Base-by-base conservation (phyloP, 148 eudicot genomes). In the Arbutus unedo region DNA sequence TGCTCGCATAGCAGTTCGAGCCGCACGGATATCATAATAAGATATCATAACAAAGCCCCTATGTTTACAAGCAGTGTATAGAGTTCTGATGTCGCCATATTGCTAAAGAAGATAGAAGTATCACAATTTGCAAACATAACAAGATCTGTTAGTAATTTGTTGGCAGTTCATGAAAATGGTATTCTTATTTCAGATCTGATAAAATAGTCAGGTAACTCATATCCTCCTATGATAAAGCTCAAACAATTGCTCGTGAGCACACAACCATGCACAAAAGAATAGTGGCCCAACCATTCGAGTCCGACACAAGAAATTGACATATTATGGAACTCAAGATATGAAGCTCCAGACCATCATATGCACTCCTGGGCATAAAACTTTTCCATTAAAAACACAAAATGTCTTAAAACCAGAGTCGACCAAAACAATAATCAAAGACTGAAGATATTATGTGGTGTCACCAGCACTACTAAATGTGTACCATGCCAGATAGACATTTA, bases 1-100 rank as follows among this genome's bases (percentile, higher is more conserved):
- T 74, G 88, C 91, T 60, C 93, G 86, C 98, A 94, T 94, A 76
- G 99, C 98, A 81, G 89, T 84, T 77, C 97, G 91, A 71, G 99
- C 99, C 87, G 95, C 95, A 77, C 99, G 94, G 45, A 96, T 96
- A 79, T 96, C 98, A 55, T 92, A 94, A 81, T 96, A 96, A 44
- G 99, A 94, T 85, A 96, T 94, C 99, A 96, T 96, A 84, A 96
- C 98, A 88, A 96, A 96, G 50, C 99, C 99, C 87, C 98, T 85
- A 79, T 93, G 97, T 85, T 96, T 96, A 86, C 97, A 93, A 19
- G 98, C 93, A 64, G 99, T 94, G 82, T 96, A 94, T 56, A 96
- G 85, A 60, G 98, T 92, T 83, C 97, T 88, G 83, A 96, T 96
- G 86, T 94, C 94, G 16, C 99, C 99, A 90, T 89, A 94, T 93